Evolutionary conservation across 208 protist species (phyloP).

Genomic region (Leishmania tarentolae): DNA sequence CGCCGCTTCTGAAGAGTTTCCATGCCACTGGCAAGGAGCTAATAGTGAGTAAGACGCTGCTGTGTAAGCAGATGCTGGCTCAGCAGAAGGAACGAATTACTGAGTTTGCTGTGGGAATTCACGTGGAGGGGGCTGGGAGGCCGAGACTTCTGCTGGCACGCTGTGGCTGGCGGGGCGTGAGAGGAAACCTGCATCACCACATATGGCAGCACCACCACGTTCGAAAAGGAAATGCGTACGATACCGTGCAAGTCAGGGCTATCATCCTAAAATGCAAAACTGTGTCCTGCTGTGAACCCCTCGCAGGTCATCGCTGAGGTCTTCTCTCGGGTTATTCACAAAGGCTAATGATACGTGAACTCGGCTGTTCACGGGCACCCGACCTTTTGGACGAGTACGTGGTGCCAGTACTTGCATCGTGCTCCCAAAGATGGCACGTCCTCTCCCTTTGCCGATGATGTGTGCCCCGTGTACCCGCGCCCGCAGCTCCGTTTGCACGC

Average conservation of each 20-base stretch:
- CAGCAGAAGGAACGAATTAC: slow-evolving; percentile 18
- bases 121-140: slow-evolving; percentile 13
- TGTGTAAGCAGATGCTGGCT: not conserved
- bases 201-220: not conserved
- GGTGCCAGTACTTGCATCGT: slow-evolving; percentile 39
- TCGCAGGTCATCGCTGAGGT: not conserved
- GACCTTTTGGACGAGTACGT: slow-evolving; percentile 60
- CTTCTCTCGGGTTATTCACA: not conserved
- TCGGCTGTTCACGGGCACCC: slow-evolving; percentile 67
- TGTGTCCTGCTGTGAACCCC: not conserved
- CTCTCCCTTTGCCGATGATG: slow-evolving; percentile 44
- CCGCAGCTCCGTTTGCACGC: too few species aligned
- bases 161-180: slow-evolving; percentile 62
- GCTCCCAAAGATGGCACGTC: slow-evolving; percentile 48
- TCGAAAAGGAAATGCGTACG: not conserved
- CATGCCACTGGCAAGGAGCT: not conserved
- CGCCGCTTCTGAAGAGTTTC: not conserved
- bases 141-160: slow-evolving; percentile 71
- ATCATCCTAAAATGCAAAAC: not conserved
- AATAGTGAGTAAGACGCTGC: not conserved
- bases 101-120: slow-evolving; percentile 35
- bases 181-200: slow-evolving; percentile 64
- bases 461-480: slow-evolving; percentile 42
- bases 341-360: slow-evolving; percentile 26
- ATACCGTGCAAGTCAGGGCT: not conserved